These are phyloP conservation scores for Aspergillus taichungensis DNA, from an alignment of 495 filamentous ascomycete genomes.

Conservation along the genomic window DNA sequence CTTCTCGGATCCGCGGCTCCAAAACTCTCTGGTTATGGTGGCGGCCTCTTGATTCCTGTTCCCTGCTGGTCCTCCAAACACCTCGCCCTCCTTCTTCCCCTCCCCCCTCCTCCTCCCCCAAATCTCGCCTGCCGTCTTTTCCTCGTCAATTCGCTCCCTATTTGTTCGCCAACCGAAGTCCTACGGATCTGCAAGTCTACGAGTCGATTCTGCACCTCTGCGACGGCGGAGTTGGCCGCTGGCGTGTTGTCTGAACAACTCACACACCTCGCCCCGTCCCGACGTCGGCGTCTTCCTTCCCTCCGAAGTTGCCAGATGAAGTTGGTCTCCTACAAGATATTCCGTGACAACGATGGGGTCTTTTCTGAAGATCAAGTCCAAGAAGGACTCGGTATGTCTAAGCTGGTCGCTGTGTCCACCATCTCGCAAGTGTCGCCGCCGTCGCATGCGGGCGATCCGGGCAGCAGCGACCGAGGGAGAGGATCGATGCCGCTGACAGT, in stretches of 20 bases:
- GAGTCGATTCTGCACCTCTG: too few relatives aligned
- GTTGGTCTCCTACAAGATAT: slow-evolving; percentile 16
- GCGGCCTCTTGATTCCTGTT: not conserved
- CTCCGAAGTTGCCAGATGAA: slow-evolving; percentile 24
- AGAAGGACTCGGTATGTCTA: slow-evolving; percentile 33
- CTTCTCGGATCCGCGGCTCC: slow-evolving; percentile 4
- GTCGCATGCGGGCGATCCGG: too few relatives aligned
- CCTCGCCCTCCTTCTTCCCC: not conserved
- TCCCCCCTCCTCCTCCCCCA: not conserved
- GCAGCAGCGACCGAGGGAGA: too few relatives aligned
- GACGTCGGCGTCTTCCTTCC: slow-evolving; percentile 11
- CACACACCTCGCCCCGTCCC: slow-evolving; percentile 5
- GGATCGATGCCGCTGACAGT: not conserved
- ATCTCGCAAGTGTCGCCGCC: too few relatives aligned
- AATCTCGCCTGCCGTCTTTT: not conserved
- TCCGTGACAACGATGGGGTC: slow-evolving; percentile 34
- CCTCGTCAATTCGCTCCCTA: not conserved
- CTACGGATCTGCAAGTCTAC: not conserved
- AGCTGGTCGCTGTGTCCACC: too few relatives aligned
- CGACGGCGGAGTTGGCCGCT: not conserved
- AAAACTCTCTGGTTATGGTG: slow-evolving; percentile 6
- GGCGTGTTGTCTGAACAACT: slow-evolving; percentile 6
- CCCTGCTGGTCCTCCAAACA: slow-evolving; percentile 7
- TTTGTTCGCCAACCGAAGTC: not conserved
- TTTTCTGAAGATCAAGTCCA: slow-evolving; percentile 29